phyloP scores from a whole-genome alignment of 345 rosid species.

The Camelina hispida region DNA sequence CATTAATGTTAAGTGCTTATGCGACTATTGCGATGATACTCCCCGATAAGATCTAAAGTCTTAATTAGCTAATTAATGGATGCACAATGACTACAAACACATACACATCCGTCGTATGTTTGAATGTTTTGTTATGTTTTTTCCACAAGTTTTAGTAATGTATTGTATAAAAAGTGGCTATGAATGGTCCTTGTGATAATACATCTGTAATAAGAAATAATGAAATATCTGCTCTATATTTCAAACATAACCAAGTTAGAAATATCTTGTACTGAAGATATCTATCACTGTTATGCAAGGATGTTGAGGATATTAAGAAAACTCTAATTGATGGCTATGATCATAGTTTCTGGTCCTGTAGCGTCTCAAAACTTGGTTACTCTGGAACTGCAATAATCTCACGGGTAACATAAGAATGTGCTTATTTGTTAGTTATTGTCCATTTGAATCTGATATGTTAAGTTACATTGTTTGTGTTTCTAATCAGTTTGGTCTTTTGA shows the following conservation, averaged over 20 bases:
- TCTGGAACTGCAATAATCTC: constrained; percentile 95
- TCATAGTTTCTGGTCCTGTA: constrained; percentile 92
- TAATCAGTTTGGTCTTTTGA: constrained; percentile 37
- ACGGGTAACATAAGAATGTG: constrained; percentile 56
- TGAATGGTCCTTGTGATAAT: constrained; percentile 1
- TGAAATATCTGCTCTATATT: constrained; percentile 27
- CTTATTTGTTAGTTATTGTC: constrained; percentile 17
- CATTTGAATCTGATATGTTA: constrained; percentile 13
- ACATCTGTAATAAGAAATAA: constrained; percentile 11
- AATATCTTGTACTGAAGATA: constrained; percentile 14
- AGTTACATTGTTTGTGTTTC: background rate
- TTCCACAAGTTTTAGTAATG: background rate
- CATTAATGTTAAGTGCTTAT: constrained; percentile 30
- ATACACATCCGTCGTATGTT: background rate
- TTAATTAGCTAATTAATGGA: background rate
- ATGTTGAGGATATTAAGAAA: constrained; percentile 70
- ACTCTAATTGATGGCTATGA: constrained; percentile 72
- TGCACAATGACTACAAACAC: background rate
- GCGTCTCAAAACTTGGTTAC: constrained; percentile 89
- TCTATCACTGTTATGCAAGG: constrained; percentile 51
- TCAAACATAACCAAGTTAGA: background rate
- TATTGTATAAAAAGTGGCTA: background rate
- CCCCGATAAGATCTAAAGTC: constrained; percentile 6
- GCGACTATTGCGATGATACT: constrained; percentile 37
- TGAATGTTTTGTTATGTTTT: background rate